Percentiles rank a stretch among this genome's conserved stretches.
These are phyloP conservation scores for Platanthera zijinensis DNA, from an alignment of 106 monocot genomes.

Conservation along the genomic window DNA sequence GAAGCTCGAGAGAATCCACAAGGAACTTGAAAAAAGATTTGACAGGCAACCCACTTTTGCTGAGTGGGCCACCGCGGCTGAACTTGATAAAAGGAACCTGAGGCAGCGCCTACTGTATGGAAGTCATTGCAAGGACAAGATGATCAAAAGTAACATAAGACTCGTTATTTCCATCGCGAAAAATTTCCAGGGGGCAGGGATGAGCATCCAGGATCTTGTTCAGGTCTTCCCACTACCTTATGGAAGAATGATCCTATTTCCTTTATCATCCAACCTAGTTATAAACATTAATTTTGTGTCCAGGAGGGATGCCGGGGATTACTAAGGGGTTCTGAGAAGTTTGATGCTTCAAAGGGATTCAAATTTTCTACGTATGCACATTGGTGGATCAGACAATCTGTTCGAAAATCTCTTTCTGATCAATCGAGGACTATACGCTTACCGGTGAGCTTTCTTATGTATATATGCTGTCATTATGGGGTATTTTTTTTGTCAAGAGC, in stretches of 20 bases:
- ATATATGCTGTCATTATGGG: too few species aligned
- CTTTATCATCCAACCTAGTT: background rate
- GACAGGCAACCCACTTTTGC: constrained; percentile 68
- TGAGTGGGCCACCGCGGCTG: constrained; percentile 79
- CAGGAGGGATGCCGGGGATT: constrained; percentile 94
- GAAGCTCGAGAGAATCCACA: constrained; percentile 59
- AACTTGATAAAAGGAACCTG: constrained; percentile 57
- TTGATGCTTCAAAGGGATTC: constrained; percentile 98
- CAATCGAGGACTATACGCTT: constrained; percentile 86
- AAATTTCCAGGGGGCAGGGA: constrained; percentile 72
- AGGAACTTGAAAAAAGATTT: constrained; percentile 55
- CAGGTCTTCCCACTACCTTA: constrained; percentile 41
- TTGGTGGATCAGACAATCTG: constrained; percentile 98
- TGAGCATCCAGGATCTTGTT: constrained; percentile 94
- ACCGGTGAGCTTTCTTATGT: constrained; percentile 47
- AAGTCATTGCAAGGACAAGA: constrained; percentile 68
- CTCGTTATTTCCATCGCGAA: constrained; percentile 98
- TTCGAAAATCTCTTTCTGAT: constrained; percentile 81
- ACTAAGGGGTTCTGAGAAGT: constrained; percentile 85
- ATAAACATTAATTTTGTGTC: constrained; percentile 10
- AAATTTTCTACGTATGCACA: constrained; percentile 98
- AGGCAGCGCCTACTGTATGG: constrained; percentile 64
- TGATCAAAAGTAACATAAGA: constrained; percentile 93
- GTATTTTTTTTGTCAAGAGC: too few species aligned
- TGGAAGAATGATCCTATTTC: background rate